phyloP scores from a whole-genome alignment of 148 eudicot species.

The Camellia japonica region DNA sequence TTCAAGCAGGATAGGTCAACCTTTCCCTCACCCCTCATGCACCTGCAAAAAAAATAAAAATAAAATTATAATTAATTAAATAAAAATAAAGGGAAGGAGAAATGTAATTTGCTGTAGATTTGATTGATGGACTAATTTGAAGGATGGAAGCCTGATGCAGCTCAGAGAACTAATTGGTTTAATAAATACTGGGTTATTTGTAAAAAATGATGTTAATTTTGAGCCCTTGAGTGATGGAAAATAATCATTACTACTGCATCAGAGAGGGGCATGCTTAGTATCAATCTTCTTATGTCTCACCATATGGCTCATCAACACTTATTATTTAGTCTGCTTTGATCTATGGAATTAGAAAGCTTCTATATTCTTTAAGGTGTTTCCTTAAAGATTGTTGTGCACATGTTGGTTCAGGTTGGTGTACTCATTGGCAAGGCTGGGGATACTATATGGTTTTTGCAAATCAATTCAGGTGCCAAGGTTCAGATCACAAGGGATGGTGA shows the following conservation, averaged over 20 bases:
- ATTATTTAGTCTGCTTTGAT: too few relatives aligned
- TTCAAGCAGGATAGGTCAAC: too few relatives aligned
- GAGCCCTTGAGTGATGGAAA: not conserved
- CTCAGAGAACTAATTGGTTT: too few relatives aligned
- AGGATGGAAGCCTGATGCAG: too few relatives aligned
- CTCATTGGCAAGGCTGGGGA: conserved; percentile 96
- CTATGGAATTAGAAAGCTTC: not conserved
- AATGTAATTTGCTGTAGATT: too few relatives aligned
- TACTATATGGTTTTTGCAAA: conserved; percentile 72
- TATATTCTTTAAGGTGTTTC: not conserved
- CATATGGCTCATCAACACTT: not conserved
- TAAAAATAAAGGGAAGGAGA: too few relatives aligned
- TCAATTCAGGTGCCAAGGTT: conserved; percentile 92
- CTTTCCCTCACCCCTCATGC: too few relatives aligned
- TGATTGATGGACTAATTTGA: too few relatives aligned
- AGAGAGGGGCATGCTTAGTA: not conserved
- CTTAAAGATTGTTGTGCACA: not conserved
- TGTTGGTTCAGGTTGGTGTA: conserved; percentile 81
- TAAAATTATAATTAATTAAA: too few relatives aligned
- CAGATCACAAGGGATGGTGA: conserved; percentile 92
- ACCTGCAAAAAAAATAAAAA: too few relatives aligned
- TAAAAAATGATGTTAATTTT: too few relatives aligned
- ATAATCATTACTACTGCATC: not conserved
- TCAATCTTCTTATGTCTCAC: not conserved
- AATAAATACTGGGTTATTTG: too few relatives aligned